A percentile compares a stretch with the other conserved stretches of the same genome.
These are phyloP conservation scores for Fusarium falciforme DNA, from an alignment of 2,329 filamentous ascomycete genomes.

Conservation along the genomic window DNA sequence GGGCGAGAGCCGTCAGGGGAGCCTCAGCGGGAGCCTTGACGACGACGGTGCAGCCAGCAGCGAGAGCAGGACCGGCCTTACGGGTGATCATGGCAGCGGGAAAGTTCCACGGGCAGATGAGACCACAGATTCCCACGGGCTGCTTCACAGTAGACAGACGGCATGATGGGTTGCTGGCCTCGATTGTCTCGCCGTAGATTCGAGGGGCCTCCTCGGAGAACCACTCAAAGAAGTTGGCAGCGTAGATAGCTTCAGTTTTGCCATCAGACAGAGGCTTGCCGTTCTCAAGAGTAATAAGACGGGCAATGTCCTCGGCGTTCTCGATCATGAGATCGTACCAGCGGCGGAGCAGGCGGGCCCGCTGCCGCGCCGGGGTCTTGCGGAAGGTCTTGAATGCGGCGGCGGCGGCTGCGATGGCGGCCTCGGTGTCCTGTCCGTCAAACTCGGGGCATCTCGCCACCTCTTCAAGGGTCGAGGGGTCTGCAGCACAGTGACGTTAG, in stretches of 20 bases:
- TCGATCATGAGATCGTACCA: slow-evolving; percentile 76
- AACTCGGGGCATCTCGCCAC: slow-evolving; percentile 82
- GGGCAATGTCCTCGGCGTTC: slow-evolving; percentile 74
- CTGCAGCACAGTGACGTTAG: slow-evolving; percentile 51
- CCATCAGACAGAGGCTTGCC: slow-evolving; percentile 75
- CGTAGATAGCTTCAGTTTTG: slow-evolving; percentile 67
- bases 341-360: slow-evolving; percentile 69
- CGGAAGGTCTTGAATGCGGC: slow-evolving; percentile 68
- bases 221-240: slow-evolving; percentile 72
- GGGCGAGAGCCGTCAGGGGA: slow-evolving; percentile 85
- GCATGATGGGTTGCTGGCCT: slow-evolving; percentile 68
- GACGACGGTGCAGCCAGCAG: slow-evolving; percentile 81
- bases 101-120: slow-evolving; percentile 66
- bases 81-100: slow-evolving; percentile 64
- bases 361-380: slow-evolving; percentile 69
- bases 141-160: slow-evolving; percentile 54
- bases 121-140: slow-evolving; percentile 50
- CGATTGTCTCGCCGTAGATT: slow-evolving; percentile 58
- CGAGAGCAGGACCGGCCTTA: slow-evolving; percentile 65
- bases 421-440: slow-evolving; percentile 73
- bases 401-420: slow-evolving; percentile 76
- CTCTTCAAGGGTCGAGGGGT: slow-evolving; percentile 76
- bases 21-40: slow-evolving; percentile 91
- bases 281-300: slow-evolving; percentile 77
- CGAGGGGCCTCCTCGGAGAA: slow-evolving; percentile 73